Base-by-base conservation (phyloP, 345 rosid species). In the Eucalyptus erythrocorys region DNA sequence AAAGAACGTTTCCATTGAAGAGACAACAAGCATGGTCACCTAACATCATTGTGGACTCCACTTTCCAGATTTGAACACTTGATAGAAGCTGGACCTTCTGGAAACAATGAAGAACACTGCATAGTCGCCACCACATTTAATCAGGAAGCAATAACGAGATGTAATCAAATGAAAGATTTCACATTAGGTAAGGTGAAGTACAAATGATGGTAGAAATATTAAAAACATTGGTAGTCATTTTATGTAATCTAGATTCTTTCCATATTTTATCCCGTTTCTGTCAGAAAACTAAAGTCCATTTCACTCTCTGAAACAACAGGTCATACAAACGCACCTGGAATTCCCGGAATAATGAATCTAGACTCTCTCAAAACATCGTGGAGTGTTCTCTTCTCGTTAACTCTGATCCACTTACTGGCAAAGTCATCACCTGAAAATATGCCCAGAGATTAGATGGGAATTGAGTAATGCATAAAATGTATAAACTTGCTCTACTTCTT, bases 71-170 rank as follows among this genome's bases (percentile, higher is more conserved):
- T 53, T 92, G 92, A 97, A 96, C 91, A 93, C 93, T 82, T 90
- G 91, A 81, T 95, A 95, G 91, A 94, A 94, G 92, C 92, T 91
- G 42, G 98, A 94, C 81, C 91, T 91, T 89, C 90, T 97, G 22
- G 99, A 97, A 88, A 96, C 96, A 14, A 94, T 90, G 81, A 94
- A 95, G 87, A 96, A 96, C 59, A 96, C 99, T 96, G 93, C 92
- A 91, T 6, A 6, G 47, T 40, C 30, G 43, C 84, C 84, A 76
- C 49, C 71, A 88, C 32, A 87, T 64, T 47, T 79, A 82, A 87
- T 24, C 27, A 86, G 76, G 57, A 17, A 89, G 59, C 55, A 59
- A 61, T 42, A 55, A 89, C 26, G 48, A 40, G 64, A 57, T 30
- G 32, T 27, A 26, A 49, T 47, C 24, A 86, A 50, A 82, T 34